Evolutionary conservation across 2,329 filamentous ascomycete species (phyloP).

Genomic region (Trichoderma arundinaceum): DNA sequence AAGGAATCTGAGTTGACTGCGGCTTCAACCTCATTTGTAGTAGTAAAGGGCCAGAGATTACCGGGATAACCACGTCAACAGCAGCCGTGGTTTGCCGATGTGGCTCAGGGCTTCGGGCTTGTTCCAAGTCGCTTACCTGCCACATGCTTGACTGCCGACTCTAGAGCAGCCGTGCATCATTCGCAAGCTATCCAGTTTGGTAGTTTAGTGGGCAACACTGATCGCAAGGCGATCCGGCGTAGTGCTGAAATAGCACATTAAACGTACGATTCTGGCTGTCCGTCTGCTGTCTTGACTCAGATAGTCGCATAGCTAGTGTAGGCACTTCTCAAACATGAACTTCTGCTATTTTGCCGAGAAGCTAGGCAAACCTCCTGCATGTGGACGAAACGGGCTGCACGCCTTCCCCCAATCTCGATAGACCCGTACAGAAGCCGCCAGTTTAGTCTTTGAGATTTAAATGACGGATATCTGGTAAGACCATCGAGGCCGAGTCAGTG

Average conservation of each 20-base stretch:
- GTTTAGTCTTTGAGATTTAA: slow-evolving; percentile 21
- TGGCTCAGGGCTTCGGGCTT: background rate
- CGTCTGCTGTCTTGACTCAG: slow-evolving; percentile 17
- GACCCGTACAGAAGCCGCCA: slow-evolving; percentile 4
- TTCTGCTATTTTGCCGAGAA: slow-evolving; percentile 7
- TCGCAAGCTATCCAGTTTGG: background rate
- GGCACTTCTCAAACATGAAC: background rate
- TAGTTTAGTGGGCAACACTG: background rate
- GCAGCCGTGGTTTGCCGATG: background rate
- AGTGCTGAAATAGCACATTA: slow-evolving; percentile 10
- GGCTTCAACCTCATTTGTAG: background rate
- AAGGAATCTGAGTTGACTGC: background rate
- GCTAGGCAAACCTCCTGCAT: slow-evolving; percentile 21
- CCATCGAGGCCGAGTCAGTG: slow-evolving; percentile 27
- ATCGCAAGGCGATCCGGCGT: slow-evolving; percentile 2
- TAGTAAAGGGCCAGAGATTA: background rate
- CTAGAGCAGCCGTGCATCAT: slow-evolving; percentile 10
- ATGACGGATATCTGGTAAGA: slow-evolving; percentile 20
- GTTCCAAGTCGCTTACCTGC: background rate
- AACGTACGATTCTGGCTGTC: slow-evolving; percentile 18
- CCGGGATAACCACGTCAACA: slow-evolving; percentile 8
- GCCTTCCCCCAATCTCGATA: slow-evolving; percentile 22
- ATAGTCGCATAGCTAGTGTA: background rate
- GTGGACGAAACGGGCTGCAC: slow-evolving; percentile 23
- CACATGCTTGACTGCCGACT: slow-evolving; percentile 14